phyloP scores from a whole-genome alignment of 2,329 filamentous ascomycete species.

The Dactylellina leptospora region DNA sequence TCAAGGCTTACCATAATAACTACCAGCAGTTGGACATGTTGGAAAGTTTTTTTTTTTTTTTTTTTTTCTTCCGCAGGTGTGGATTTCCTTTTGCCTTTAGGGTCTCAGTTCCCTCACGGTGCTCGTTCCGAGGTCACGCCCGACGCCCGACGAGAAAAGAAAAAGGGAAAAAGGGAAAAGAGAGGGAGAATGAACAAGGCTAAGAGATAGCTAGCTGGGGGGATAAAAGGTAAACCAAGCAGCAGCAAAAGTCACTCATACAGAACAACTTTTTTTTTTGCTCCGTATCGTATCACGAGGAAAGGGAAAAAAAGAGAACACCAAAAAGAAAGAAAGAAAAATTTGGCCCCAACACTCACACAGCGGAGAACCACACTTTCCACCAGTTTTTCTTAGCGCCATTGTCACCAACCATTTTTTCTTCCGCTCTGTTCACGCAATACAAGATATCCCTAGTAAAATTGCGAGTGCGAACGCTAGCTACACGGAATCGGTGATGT shows the following conservation, averaged over 20 bases:
- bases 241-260: constrained; percentile 43
- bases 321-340: constrained; percentile 15
- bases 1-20: too few relatives aligned
- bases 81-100: too few relatives aligned
- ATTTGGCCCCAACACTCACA: background rate
- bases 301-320: constrained; percentile 22
- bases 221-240: background rate
- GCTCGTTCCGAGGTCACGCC: constrained; percentile 36
- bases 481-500: constrained; percentile 34
- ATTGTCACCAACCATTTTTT: constrained; percentile 37
- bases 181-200: constrained; percentile 17
- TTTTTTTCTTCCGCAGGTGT: too few relatives aligned
- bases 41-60: constrained; percentile 19
- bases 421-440: too few relatives aligned
- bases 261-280: too few relatives aligned
- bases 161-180: constrained; percentile 11
- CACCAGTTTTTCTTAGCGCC: constrained; percentile 30
- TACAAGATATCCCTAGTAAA: constrained; percentile 33
- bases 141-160: constrained; percentile 1
- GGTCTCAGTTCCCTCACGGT: constrained; percentile 24
- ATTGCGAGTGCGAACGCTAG: constrained; percentile 22
- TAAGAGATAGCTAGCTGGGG: constrained; percentile 21
- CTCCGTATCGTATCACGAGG: too few relatives aligned
- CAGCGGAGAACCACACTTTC: constrained; percentile 2
- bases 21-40: constrained; percentile 38